These are phyloP conservation scores for Rehmannia glutinosa DNA, from an alignment of 257 asterid species.

Conservation along the genomic window DNA sequence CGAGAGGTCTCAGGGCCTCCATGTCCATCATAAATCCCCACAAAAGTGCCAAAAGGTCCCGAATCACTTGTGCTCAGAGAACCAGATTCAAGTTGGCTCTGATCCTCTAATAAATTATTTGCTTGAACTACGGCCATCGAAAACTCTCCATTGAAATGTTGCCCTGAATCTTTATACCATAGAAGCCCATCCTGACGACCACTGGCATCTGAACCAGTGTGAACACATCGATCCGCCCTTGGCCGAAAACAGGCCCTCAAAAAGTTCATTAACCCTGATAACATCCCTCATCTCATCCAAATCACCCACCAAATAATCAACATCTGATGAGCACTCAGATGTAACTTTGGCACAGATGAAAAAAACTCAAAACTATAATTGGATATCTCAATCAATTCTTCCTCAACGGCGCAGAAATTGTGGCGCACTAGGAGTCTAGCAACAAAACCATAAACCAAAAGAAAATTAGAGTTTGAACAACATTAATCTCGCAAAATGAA, in stretches of 20 bases:
- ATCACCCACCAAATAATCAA: conserved; percentile 38
- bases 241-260: conserved; percentile 74
- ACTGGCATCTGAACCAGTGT: conserved; percentile 40
- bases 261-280: conserved; percentile 60
- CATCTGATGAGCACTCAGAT: conserved; percentile 26
- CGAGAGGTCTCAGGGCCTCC: conserved; percentile 90
- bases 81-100: conserved; percentile 87
- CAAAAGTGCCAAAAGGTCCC: conserved; percentile 79
- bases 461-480: conserved; percentile 18
- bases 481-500: not conserved
- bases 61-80: conserved; percentile 42
- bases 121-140: conserved; percentile 95
- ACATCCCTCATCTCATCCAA: conserved; percentile 74
- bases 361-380: conserved; percentile 9
- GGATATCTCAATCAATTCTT: not conserved
- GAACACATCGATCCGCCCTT: conserved; percentile 37
- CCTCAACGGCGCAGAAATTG: no score
- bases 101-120: conserved; percentile 80
- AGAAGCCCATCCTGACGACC: conserved; percentile 70
- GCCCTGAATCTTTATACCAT: conserved; percentile 77
- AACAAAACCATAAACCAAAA: conserved; percentile 14
- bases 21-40: conserved; percentile 89
- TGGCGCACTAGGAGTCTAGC: no score
- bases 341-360: conserved; percentile 7
- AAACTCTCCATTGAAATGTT: conserved; percentile 70